Evolutionary conservation across 2,329 filamentous ascomycete genomes (phyloP).

Genomic region (Cladosporium velox): DNA sequence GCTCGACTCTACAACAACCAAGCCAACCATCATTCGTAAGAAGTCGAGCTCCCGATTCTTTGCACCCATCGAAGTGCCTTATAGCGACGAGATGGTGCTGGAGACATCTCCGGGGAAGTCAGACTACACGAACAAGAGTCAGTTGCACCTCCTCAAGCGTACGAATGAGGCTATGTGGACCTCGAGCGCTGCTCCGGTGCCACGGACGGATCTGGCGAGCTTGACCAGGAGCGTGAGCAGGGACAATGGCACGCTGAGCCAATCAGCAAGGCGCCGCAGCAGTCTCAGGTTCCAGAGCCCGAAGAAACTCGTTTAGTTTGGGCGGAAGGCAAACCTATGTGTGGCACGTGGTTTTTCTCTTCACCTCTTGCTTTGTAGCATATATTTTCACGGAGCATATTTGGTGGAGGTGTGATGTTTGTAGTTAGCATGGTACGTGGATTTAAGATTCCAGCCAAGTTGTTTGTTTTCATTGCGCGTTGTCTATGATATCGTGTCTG

Average conservation of each 20-base stretch:
- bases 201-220: slow-evolving; percentile 26
- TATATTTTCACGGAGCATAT: background rate
- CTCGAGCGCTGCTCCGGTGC: slow-evolving; percentile 22
- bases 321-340: background rate
- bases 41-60: slow-evolving; percentile 9
- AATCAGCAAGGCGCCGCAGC: slow-evolving; percentile 28
- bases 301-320: background rate
- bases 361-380: background rate
- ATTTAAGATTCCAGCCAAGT: background rate
- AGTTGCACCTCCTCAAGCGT: slow-evolving; percentile 24
- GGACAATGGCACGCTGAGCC: slow-evolving; percentile 33
- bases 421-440: background rate
- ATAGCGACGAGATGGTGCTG: slow-evolving; percentile 27
- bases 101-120: slow-evolving; percentile 29
- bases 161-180: slow-evolving; percentile 23
- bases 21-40: slow-evolving; percentile 5
- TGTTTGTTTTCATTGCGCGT: slow-evolving; percentile 11
- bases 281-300: slow-evolving; percentile 5
- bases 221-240: slow-evolving; percentile 33
- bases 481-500: slow-evolving; percentile 16
- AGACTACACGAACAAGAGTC: slow-evolving; percentile 23
- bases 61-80: slow-evolving; percentile 25
- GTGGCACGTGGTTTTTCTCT: background rate
- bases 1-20: background rate
- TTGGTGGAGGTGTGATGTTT: background rate